phyloP scores from a whole-genome alignment of 2,329 filamentous ascomycete species.

The Decorospora gaudefroyi region DNA sequence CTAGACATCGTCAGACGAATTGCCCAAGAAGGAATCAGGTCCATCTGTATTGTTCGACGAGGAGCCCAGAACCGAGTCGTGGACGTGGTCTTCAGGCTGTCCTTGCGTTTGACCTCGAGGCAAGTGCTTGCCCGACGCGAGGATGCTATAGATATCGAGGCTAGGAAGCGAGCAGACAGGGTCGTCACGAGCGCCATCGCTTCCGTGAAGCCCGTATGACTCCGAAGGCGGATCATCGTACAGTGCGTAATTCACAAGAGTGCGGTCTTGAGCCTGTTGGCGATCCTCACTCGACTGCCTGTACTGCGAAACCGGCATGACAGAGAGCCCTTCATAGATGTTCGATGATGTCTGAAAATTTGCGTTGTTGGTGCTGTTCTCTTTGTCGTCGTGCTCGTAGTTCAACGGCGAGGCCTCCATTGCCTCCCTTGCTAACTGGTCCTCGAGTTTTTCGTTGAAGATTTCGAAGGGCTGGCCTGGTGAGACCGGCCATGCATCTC shows the following conservation, averaged over 20 bases:
- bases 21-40: background rate
- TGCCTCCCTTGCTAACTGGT: conserved; percentile 25
- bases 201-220: conserved; percentile 24
- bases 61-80: conserved; percentile 1
- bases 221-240: conserved; percentile 7
- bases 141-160: too few relatives aligned
- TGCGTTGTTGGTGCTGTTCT: conserved; percentile 17
- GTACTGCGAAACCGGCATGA: conserved; percentile 25
- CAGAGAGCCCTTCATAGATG: conserved; percentile 10
- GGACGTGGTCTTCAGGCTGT: background rate
- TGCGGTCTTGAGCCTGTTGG: conserved; percentile 1
- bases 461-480: conserved; percentile 22
- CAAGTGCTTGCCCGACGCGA: conserved; percentile 12
- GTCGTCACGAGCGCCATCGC: conserved; percentile 7
- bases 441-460: conserved; percentile 24
- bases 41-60: background rate
- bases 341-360: conserved; percentile 7
- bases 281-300: conserved; percentile 9
- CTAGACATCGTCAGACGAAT: background rate
- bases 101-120: conserved; percentile 1
- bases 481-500: conserved; percentile 12
- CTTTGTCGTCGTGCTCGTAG: conserved; percentile 32
- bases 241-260: conserved; percentile 13
- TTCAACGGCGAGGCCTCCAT: conserved; percentile 21
- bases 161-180: conserved; percentile 10